Base-by-base conservation (phyloP, 2,329 filamentous ascomycete species). In the Metarhizium sp. region DNA sequence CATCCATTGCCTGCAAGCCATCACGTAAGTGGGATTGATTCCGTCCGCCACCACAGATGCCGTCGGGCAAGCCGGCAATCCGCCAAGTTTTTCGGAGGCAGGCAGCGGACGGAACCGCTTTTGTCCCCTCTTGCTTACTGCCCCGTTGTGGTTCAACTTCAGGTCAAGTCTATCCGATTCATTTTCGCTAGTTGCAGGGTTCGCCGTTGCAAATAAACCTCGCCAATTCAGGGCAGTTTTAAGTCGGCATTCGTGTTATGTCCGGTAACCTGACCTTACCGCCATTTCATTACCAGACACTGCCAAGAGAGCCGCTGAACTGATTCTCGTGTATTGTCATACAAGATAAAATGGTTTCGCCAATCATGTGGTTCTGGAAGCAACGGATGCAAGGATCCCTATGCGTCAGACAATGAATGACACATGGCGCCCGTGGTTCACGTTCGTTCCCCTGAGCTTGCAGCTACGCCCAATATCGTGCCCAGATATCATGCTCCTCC, bases 401-500 rank as follows among this genome's bases (percentile, higher is more conserved):
- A 30, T 43, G 36, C 38, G 43, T 14, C 30, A 10, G 30, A 6
- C 18, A 8, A 7, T 38, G n/a, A 8, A 7, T 38, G n/a, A 25
- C 18, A 7, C 20, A 25, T 6, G 11, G 16, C 25, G 16, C 13
- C 34, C 49, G 4, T 20, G 40, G 25, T n/a, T 43, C 29, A 38
- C 25, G 36, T 1, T 36, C 46, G 11, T 42, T 14, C 2, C 20
- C 38, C 6, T 45, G 38, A 8, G 30, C 34, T 8, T 13, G 20
- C 11, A 30, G 40, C 72, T 63, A 91, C 51, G 82, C 74, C 90
- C 90, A 96, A 65, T 90, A 92, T 62, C 80, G 82, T 5, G 76
- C 79, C 91, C 92, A 96, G 48, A 88, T 71, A 40, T 74, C 73
- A 64, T 84, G 85, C 60, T 90, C 84, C 38, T 86, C 82, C 52